Base-by-base conservation (phyloP, 331 rosid genomes). In the Malus hybrid region DNA sequence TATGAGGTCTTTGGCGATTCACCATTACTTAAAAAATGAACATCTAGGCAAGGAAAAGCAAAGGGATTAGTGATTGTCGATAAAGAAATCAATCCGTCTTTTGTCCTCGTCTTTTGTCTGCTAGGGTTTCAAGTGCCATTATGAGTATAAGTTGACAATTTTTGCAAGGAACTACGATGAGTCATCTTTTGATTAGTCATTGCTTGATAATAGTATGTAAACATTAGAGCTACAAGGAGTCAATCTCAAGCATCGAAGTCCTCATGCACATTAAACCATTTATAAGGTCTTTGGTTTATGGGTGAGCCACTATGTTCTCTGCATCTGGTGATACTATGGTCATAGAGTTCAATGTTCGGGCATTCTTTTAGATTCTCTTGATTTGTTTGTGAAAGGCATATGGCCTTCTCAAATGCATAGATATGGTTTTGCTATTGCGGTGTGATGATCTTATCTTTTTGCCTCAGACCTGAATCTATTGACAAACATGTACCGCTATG, bases 391-490 rank as follows among this genome's bases (percentile, higher is more conserved):
- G 36, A 36, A 34, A 55, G 14, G 10, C 46, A 28, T 60, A 29
- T 39, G 52, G 30, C 39, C 55, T 60, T 74, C 44, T 74, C 16
- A 42, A 29, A n/a, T 61, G 6, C 15, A 5, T 46, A 19, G 52
- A 20, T 34, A 33, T 18, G 55, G 2, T 44, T 52, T 14, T 33
- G 22, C 19, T 8, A 48, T 62, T 58, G 15, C 14, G 10, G 11
- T 34, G 58, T 39, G 13, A 39, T 68, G 8, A 24, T 7, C 36
- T 48, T 79, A 34, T 7, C 52, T 62, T 79, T 84, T 65, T 69
- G 77, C 73, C 12, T 42, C 86, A 93, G 96, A 75, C 89, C 84
- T 7, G 93, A 85, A 42, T 88, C 95, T 63, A 79, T 86, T 3
- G 96, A 87, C 88, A 97, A 61, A n/a, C 79, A 65, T 64, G 87